These are phyloP conservation scores for Clitopilus hobsonii DNA, from an alignment of 768 basidiomycete species.

Conservation along the genomic window DNA sequence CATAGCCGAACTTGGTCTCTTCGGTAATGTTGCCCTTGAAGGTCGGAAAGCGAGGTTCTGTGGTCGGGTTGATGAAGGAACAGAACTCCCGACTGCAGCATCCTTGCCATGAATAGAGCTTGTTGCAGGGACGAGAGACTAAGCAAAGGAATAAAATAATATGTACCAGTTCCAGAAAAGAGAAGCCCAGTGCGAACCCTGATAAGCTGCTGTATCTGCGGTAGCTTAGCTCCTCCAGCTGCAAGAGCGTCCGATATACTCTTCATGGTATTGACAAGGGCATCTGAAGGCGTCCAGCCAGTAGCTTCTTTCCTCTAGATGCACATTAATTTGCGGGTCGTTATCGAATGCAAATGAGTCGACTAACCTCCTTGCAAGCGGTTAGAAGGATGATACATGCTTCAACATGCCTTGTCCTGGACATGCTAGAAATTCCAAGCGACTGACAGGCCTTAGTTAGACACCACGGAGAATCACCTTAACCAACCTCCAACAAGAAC, in stretches of 20 bases:
- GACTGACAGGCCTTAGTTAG: constrained; percentile 16
- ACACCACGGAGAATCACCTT: not conserved
- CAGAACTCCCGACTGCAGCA: not conserved
- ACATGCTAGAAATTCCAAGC: constrained; percentile 23
- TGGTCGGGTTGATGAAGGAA: not conserved
- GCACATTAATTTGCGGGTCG: constrained; percentile 1
- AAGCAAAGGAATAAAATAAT: constrained; percentile 39
- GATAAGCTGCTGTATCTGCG: constrained; percentile 37
- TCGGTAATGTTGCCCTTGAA: not conserved
- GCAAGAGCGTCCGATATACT: constrained; percentile 14
- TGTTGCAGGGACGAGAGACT: constrained; percentile 29
- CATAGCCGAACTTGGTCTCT: not conserved
- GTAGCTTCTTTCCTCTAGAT: constrained; percentile 35
- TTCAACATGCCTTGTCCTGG: constrained; percentile 23
- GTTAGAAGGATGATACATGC: constrained; percentile 39
- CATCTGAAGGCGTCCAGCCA: constrained; percentile 38
- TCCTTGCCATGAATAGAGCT: constrained; percentile 5
- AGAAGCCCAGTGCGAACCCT: constrained; percentile 53
- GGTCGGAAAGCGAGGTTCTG: not conserved
- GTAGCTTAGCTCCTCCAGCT: constrained; percentile 17
- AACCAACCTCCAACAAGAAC: constrained; percentile 42
- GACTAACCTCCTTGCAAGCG: constrained; percentile 35
- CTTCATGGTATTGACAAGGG: constrained; percentile 31
- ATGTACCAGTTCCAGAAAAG: constrained; percentile 29
- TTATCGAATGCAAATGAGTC: not conserved